Conservation (phyloP, 768 basidiomycete genomes). For the Termitomyces sp. region DNA sequence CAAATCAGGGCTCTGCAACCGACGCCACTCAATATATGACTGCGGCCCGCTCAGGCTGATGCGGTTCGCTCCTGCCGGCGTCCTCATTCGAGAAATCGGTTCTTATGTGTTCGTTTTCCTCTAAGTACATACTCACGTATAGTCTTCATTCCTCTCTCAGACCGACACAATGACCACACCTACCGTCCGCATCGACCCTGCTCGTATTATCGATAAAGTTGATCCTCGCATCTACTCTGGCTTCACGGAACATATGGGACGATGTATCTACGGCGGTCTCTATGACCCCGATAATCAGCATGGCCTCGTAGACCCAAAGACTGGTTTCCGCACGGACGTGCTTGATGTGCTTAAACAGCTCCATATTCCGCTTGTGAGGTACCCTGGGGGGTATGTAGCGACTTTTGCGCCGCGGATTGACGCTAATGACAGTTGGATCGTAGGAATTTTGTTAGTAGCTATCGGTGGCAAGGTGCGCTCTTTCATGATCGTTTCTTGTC, state of each 20-base stretch:
- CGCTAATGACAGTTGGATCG: neutral
- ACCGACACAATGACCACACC: neutral
- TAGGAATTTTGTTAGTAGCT: conserved; percentile 49
- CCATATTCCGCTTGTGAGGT: conserved; percentile 42
- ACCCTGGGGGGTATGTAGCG: conserved; percentile 41
- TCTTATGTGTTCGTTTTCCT: no score
- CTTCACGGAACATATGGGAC: conserved; percentile 57
- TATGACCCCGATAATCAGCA: conserved; percentile 32
- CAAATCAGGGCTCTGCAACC: no score
- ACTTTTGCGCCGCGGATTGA: neutral
- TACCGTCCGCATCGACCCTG: conserved; percentile 36
- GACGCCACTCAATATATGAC: no score
- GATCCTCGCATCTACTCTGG: conserved; percentile 52
- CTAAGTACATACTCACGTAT: no score
- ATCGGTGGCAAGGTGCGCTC: conserved; percentile 42
- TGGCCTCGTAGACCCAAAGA: conserved; percentile 29
- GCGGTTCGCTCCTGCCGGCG: no score
- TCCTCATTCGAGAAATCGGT: no score
- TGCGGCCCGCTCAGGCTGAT: no score
- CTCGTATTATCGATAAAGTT: conserved; percentile 33
- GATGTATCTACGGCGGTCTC: conserved; percentile 49
- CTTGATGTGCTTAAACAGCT: conserved; percentile 38
- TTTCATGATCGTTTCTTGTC: neutral
- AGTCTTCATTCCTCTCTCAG: no score
- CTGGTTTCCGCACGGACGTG: conserved; percentile 47